Conservation (phyloP, 805 yeast species). For the Metschnikowia baotianmanensis region DNA sequence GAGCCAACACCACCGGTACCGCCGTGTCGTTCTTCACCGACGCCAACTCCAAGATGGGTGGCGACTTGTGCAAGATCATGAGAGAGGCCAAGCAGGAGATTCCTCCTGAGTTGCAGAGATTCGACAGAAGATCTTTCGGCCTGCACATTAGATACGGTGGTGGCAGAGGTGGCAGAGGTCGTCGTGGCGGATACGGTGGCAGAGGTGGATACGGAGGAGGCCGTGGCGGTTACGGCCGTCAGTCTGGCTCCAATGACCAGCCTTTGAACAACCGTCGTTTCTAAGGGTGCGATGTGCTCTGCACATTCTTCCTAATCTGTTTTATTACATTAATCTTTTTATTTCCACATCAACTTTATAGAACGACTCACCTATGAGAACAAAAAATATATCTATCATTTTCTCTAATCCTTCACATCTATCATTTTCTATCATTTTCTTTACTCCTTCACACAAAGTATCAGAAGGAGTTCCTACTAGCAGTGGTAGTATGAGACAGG, state of each 20-base stretch:
- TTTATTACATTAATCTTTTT: neutral
- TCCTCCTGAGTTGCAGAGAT: constrained; percentile 74
- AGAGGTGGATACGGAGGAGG: constrained; percentile 39
- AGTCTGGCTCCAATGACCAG: constrained; percentile 49
- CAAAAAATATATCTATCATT: no score
- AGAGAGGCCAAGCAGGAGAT: constrained; percentile 93
- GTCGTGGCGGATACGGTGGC: constrained; percentile 24
- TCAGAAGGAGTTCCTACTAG: no score
- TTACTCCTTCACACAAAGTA: no score
- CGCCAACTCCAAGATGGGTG: constrained; percentile 83
- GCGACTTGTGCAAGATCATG: constrained; percentile 83
- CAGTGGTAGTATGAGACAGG: no score
- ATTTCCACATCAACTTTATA: neutral
- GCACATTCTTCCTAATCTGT: neutral
- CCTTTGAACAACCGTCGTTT: constrained; percentile 51
- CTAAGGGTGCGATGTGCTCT: constrained; percentile 5
- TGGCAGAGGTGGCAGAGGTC: constrained; percentile 53
- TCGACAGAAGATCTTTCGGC: constrained; percentile 64
- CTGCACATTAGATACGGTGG: constrained; percentile 49
- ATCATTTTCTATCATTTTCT: no score
- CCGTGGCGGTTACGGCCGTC: constrained; percentile 47
- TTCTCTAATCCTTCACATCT: no score
- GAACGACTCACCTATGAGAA: no score
- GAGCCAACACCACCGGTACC: constrained; percentile 96
- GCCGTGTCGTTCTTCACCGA: constrained; percentile 93